Base-by-base conservation (phyloP, 208 protist species). In the Plasmodiophora brassicae region DNA sequence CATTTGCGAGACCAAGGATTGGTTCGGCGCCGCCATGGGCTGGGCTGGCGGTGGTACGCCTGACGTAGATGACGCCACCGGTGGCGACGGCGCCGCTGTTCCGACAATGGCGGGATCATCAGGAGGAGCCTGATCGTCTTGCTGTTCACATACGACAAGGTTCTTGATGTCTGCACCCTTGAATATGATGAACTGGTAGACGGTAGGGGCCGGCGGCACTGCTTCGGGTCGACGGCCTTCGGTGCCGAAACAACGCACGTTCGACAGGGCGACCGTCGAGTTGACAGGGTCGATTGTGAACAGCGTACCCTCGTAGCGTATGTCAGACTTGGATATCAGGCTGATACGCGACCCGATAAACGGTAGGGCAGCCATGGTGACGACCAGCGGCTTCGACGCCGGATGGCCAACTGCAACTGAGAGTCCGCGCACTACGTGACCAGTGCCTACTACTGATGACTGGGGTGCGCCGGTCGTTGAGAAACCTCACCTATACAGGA, bases 131-230 rank as follows among this genome's bases (percentile, higher is more conserved):
- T 5, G 10, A 5, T 5, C n/a, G 65, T 78, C 65, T 5, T 36
- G 5, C 5, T 78, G 14, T 32, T 93, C 91, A 71, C 88, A 92
- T 35, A 93, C 92, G 46, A 92, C 88, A 1, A 94, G 88, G 78
- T 94, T 92, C 84, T 91, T 93, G 54, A 94, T 94, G 87, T 94
- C 93, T n/a, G 90, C 45, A 32, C 92, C 92, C n/a, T 90, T 84
- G 72, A 94, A 94, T 35, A 94, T 93, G 39, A 94, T 93, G 60
- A 92, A 94, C 45, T 93, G 90, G 60, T 93, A 94, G 45, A 94
- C 88, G 36, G 93, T 91, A 38, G 84, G 53, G 32, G 86, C 89
- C 28, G 92, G 88, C 43, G 91, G 89, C 28, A 93, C 90, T 28
- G 89, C 86, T 45, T 89, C 89, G 25, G 84, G 45, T 46, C 60